Conservation (phyloP, 139 green algal species). For the Chlorella ohadii region DNA sequence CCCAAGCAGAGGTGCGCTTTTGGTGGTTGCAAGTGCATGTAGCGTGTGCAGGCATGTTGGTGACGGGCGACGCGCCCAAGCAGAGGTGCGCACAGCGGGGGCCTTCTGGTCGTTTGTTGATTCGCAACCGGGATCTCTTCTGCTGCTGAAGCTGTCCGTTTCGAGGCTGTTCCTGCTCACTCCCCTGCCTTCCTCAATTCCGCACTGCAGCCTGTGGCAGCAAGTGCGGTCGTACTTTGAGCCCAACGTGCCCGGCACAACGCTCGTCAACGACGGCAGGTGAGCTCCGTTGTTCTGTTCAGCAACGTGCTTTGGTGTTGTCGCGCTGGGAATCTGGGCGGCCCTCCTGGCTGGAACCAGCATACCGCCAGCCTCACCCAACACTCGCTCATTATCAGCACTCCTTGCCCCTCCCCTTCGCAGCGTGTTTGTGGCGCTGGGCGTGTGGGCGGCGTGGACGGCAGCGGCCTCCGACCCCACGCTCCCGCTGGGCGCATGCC, state of each 20-base stretch:
- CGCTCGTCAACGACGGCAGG: slow-evolving; percentile 84
- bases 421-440: slow-evolving; percentile 73
- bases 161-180: no score
- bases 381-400: no score
- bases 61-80: slow-evolving; percentile 39
- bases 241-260: slow-evolving; percentile 70
- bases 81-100: not conserved
- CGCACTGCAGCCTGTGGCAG: slow-evolving; percentile 39
- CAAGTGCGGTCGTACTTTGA: slow-evolving; percentile 69
- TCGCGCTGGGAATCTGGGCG: no score
- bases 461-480: slow-evolving; percentile 64
- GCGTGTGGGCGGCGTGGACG: slow-evolving; percentile 71
- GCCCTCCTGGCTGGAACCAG: no score
- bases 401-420: no score
- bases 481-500: slow-evolving; percentile 54
- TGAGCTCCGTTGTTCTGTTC: no score
- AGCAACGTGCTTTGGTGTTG: no score
- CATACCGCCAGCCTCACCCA: no score
- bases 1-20: not conserved
- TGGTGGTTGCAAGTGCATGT: not conserved
- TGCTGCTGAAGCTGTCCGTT: no score
- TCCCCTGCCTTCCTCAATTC: not conserved
- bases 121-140: no score
- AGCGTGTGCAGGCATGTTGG: not conserved
- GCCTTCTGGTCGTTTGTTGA: not conserved